Percentiles rank a stretch among this genome's conserved stretches.
These are phyloP conservation scores for Phyllosticta citribraziliensis DNA, from an alignment of 2,329 filamentous ascomycete species.

Conservation along the genomic window DNA sequence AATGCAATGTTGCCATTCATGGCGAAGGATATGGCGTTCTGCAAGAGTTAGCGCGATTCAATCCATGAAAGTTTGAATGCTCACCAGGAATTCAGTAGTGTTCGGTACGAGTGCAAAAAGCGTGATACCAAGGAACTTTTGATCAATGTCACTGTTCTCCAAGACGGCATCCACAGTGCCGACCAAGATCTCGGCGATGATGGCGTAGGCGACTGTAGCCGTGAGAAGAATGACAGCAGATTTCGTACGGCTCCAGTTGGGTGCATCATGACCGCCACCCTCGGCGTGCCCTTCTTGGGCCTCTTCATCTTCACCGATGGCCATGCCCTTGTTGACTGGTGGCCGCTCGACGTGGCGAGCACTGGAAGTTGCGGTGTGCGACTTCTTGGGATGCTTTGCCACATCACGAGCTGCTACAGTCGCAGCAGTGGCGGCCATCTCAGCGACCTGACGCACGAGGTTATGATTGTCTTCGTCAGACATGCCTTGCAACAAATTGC, in stretches of 20 bases:
- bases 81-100: slow-evolving; percentile 90
- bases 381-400: slow-evolving; percentile 43
- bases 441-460: slow-evolving; percentile 77
- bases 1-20: slow-evolving; percentile 99
- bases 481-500: slow-evolving; percentile 50
- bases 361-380: slow-evolving; percentile 29
- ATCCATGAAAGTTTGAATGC: slow-evolving; percentile 19
- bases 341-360: slow-evolving; percentile 28
- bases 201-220: slow-evolving; percentile 85
- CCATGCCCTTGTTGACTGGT: slow-evolving; percentile 28
- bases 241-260: slow-evolving; percentile 92
- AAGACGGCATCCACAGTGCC: slow-evolving; percentile 96
- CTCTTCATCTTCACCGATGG: slow-evolving; percentile 33
- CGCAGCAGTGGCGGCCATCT: slow-evolving; percentile 86
- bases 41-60: neutral
- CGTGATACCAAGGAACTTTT: slow-evolving; percentile 95
- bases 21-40: slow-evolving; percentile 97
- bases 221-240: slow-evolving; percentile 80
- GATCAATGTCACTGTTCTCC: slow-evolving; percentile 80
- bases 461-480: slow-evolving; percentile 73
- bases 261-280: slow-evolving; percentile 85
- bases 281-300: slow-evolving; percentile 34
- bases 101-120: slow-evolving; percentile 95
- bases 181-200: slow-evolving; percentile 94
- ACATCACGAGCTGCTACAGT: slow-evolving; percentile 77